Evolutionary conservation across 768 basidiomycete genomes (phyloP).

Genomic region (Rossbeevera mucosa): DNA sequence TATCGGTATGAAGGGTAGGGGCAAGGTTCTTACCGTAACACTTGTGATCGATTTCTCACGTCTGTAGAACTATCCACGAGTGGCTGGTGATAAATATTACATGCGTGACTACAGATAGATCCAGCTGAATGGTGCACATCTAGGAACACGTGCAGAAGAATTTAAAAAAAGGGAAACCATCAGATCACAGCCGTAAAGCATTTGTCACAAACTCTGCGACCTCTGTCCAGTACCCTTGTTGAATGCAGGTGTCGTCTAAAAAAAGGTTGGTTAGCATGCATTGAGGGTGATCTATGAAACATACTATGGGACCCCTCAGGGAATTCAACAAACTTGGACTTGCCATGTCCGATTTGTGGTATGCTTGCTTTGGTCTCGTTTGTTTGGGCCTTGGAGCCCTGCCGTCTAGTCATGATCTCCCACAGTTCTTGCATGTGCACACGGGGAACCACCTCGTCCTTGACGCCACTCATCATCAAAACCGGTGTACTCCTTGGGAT

Average conservation of each 20-base stretch:
- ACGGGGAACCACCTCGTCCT: conserved; percentile 51
- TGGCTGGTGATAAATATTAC: background rate
- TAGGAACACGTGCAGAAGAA: background rate
- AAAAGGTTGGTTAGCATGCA: background rate
- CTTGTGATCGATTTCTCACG: background rate
- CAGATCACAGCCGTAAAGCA: conserved; percentile 12
- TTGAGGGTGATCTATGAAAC: conserved; percentile 5
- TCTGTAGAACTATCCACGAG: background rate
- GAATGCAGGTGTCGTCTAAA: conserved; percentile 52
- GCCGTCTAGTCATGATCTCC: conserved; percentile 50
- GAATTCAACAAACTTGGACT: conserved; percentile 55
- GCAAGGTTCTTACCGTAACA: background rate
- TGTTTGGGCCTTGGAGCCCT: conserved; percentile 31
- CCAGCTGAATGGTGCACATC: background rate
- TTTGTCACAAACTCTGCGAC: conserved; percentile 45
- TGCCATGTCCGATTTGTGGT: conserved; percentile 47
- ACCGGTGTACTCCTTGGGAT: conserved; percentile 68
- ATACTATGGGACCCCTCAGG: conserved; percentile 52
- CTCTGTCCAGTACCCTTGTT: conserved; percentile 52
- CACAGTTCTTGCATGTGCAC: conserved; percentile 61
- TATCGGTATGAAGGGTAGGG: conserved; percentile 83
- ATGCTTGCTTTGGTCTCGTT: conserved; percentile 32
- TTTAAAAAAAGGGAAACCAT: background rate
- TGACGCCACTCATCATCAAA: conserved; percentile 72
- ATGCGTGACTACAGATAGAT: background rate